phyloP scores from a whole-genome alignment of 208 protist species.

The Trypanosoma rangeli region DNA sequence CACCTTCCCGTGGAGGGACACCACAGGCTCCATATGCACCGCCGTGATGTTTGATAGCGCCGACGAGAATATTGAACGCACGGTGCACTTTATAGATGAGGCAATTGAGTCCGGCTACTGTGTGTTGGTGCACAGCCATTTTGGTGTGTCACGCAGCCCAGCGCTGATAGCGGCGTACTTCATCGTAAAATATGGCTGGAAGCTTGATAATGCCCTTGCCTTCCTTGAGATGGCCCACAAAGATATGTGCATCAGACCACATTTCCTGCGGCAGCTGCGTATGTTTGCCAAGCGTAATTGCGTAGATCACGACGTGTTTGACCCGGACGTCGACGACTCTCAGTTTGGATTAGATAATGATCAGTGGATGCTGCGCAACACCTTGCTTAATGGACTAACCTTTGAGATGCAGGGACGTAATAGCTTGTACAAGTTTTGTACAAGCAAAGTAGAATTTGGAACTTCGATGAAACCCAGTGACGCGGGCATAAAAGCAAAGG shows the following conservation, averaged over 20 bases:
- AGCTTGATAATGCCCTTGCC: conserved; percentile 77
- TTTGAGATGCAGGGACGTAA: conserved; percentile 68
- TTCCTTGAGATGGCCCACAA: conserved; percentile 90
- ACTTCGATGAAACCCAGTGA: conserved; percentile 14
- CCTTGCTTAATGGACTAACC: conserved; percentile 82
- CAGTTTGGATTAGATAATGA: conserved; percentile 88
- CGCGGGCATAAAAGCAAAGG: conserved; percentile 12
- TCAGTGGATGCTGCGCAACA: conserved; percentile 93
- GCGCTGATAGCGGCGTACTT: conserved; percentile 88
- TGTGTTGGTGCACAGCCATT: conserved; percentile 87
- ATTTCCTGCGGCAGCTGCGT: conserved; percentile 88
- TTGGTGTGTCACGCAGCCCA: conserved; percentile 80
- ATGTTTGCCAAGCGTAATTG: conserved; percentile 82
- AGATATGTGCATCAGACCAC: conserved; percentile 88
- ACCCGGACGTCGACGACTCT: conserved; percentile 74
- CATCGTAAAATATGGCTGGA: conserved; percentile 92
- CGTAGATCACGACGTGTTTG: conserved; percentile 85
- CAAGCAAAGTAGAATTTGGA: conserved; percentile 61
- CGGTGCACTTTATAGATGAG: conserved; percentile 48
- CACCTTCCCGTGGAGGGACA: conserved; percentile 91
- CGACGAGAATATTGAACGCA: conserved; percentile 78
- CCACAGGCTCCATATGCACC: conserved; percentile 61
- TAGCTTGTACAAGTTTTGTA: conserved; percentile 66
- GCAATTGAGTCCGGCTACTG: conserved; percentile 80
- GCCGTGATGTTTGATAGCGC: conserved; percentile 83